Percentiles rank a stretch among this genome's conserved stretches.
Evolutionary conservation across 805 yeast species (phyloP).

Genomic region (Komagataella phaffii): DNA sequence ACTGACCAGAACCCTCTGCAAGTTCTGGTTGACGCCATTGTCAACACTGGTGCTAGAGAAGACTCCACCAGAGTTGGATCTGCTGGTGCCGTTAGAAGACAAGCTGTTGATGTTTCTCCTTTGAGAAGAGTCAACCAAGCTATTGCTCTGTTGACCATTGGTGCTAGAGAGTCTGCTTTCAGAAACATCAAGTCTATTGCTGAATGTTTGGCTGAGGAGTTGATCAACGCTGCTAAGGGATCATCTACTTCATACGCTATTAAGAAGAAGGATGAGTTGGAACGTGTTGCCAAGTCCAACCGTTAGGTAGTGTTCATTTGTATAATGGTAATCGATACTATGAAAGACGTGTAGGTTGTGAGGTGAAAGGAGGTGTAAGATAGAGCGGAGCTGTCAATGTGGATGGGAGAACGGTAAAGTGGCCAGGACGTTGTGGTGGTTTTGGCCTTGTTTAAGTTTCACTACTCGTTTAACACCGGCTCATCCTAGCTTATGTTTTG

Average conservation of each 20-base stretch:
- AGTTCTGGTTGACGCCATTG: slow-evolving; percentile 97
- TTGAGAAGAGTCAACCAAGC: slow-evolving; percentile 99
- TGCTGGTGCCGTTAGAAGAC: slow-evolving; percentile 99
- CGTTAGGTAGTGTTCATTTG: slow-evolving; percentile 49
- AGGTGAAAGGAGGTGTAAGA: not conserved
- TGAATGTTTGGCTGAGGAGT: slow-evolving; percentile 99
- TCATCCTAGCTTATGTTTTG: too few species aligned
- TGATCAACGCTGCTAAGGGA: slow-evolving; percentile 99
- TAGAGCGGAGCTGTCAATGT: not conserved
- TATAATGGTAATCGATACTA: not conserved
- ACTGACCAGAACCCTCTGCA: slow-evolving; percentile 99
- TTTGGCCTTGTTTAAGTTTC: too few species aligned
- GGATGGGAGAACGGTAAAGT: too few species aligned
- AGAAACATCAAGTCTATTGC: slow-evolving; percentile 99
- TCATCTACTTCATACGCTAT: slow-evolving; percentile 99
- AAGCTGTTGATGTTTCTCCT: slow-evolving; percentile 99
- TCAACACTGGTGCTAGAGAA: slow-evolving; percentile 99
- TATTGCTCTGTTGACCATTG: slow-evolving; percentile 92
- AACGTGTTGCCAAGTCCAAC: slow-evolving; percentile 99
- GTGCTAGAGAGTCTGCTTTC: slow-evolving; percentile 99
- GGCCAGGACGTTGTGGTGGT: too few species aligned
- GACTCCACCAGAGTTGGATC: slow-evolving; percentile 99
- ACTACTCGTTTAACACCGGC: too few species aligned
- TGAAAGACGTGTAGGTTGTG: not conserved
- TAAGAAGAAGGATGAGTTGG: slow-evolving; percentile 99